Conservation (phyloP, 805 yeast species). For the Ogataea philodendri region DNA sequence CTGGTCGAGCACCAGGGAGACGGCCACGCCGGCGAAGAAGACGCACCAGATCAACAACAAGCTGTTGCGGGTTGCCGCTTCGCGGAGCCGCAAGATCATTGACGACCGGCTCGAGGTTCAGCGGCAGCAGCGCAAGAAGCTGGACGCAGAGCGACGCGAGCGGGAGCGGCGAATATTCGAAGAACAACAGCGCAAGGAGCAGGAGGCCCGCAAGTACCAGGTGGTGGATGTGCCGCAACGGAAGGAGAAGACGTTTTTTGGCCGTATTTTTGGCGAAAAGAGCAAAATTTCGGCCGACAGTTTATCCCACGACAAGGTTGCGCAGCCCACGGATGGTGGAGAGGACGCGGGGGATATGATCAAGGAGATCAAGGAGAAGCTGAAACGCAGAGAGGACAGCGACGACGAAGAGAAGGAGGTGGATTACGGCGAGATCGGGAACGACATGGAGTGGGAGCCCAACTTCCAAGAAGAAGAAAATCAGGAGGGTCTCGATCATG, state of each 20-base stretch:
- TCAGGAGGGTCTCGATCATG: too few species aligned
- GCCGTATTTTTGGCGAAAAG: constrained; percentile 28
- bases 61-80: constrained; percentile 23
- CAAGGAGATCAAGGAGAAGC: constrained; percentile 8
- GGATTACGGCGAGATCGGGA: constrained; percentile 19
- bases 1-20: constrained; percentile 19
- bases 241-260: constrained; percentile 23
- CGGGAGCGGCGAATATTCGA: constrained; percentile 23
- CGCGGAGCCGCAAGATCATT: constrained; percentile 19
- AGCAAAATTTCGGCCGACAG: constrained; percentile 32
- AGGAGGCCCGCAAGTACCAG: constrained; percentile 22
- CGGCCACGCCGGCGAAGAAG: constrained; percentile 3
- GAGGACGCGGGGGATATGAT: constrained; percentile 14
- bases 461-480: constrained; percentile 2
- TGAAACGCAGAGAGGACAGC: constrained; percentile 10
- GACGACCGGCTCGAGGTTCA: constrained; percentile 23
- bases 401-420: constrained; percentile 13
- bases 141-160: constrained; percentile 23
- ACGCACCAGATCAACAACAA: constrained; percentile 22
- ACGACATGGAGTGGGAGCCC: constrained; percentile 6
- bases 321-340: constrained; percentile 1
- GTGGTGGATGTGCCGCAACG: constrained; percentile 9
- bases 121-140: constrained; percentile 11
- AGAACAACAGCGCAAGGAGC: constrained; percentile 23
- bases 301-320: constrained; percentile 24